Base-by-base conservation (phyloP, 1,284 basidiomycete genomes). In the Boletellus deceptivus region DNA sequence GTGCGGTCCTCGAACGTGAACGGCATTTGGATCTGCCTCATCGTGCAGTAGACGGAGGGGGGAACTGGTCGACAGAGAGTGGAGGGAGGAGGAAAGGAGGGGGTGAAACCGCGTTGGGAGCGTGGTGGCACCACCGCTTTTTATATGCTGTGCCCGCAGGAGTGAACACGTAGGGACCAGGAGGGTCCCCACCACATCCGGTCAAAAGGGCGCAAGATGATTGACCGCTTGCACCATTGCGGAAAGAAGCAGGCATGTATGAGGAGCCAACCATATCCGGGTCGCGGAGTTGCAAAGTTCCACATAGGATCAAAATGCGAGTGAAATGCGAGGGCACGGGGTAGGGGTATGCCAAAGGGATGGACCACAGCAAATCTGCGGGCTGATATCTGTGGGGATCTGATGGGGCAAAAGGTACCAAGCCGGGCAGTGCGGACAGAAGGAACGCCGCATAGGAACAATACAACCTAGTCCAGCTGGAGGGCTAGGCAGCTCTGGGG, bases 1-100 rank as follows among this genome's bases (percentile, higher is more conserved):
- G 84, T 83, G 44, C 84, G 79, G 71, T 88, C 85, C 66, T 88
- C 86, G 46, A 88, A 75, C 46, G 78, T 76, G 69, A 73, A 83
- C 31, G 77, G 76, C 56, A 80, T 72, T 3, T 72, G 65, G 1
- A 43, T 43, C 33, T 56, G 48, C 25, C 58, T 46, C 50, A 69
- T 55, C 46, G 54, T 62, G 43, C 10, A n/a, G n/a, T 27, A 42
- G 24, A 6, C 17, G 34, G 16, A 8, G 24, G 37, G 24, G 37
- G 29, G 29, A 10, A 13, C 29, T 11, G 11, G 29, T 9, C 9
- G 48, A 25, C 11, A 20, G 3, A 39, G 27, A 43, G 4, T 2
- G 20, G 27, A 29, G 41, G n/a, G 17, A 8, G 18, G 35, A 40
- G 35, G 1, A 44, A 46, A 13, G 29, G 8, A 41, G 46, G 31